phyloP scores from a whole-genome alignment of 1,284 basidiomycete genomes.

The Spongispora temasekensis region DNA sequence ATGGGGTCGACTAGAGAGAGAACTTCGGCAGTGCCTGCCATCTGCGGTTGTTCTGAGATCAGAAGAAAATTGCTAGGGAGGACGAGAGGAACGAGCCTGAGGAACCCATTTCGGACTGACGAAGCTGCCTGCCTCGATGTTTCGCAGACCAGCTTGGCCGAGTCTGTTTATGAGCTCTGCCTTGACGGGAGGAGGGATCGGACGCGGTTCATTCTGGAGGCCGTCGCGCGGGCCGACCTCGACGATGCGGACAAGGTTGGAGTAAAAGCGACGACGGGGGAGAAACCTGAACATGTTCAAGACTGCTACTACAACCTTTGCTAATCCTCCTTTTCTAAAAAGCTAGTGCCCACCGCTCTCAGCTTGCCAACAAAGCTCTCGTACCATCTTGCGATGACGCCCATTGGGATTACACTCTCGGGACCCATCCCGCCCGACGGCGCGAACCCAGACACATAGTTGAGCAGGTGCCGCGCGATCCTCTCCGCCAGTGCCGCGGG shows the following conservation, averaged over 20 bases:
- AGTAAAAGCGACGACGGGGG: too few relatives aligned
- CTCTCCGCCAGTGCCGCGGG: conserved; percentile 56
- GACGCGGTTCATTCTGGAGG: conserved; percentile 85
- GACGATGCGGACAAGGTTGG: conserved; percentile 57
- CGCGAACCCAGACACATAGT: conserved; percentile 80
- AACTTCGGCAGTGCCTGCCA: conserved; percentile 83
- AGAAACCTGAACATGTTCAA: too few relatives aligned
- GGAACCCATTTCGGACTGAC: conserved; percentile 95
- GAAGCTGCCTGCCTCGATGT: conserved; percentile 89
- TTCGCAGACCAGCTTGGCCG: conserved; percentile 65
- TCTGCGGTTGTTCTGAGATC: conserved; percentile 47
- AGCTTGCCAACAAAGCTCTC: conserved; percentile 78
- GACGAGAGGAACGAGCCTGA: conserved; percentile 56
- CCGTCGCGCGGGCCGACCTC: conserved; percentile 95
- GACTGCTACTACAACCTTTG: conserved; percentile 4
- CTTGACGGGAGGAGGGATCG: conserved; percentile 77
- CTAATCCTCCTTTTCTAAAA: conserved; percentile 71
- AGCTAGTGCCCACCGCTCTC: conserved; percentile 66
- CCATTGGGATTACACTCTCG: conserved; percentile 74
- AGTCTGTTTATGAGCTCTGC: conserved; percentile 82
- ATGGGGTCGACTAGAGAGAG: conserved; percentile 56
- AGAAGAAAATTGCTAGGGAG: background rate
- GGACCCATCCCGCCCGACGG: conserved; percentile 54
- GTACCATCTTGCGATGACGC: conserved; percentile 80
- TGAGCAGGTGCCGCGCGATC: conserved; percentile 78